Evolutionary conservation across 805 yeast genomes (phyloP).

Genomic region (Metschnikowia baotianmanensis): DNA sequence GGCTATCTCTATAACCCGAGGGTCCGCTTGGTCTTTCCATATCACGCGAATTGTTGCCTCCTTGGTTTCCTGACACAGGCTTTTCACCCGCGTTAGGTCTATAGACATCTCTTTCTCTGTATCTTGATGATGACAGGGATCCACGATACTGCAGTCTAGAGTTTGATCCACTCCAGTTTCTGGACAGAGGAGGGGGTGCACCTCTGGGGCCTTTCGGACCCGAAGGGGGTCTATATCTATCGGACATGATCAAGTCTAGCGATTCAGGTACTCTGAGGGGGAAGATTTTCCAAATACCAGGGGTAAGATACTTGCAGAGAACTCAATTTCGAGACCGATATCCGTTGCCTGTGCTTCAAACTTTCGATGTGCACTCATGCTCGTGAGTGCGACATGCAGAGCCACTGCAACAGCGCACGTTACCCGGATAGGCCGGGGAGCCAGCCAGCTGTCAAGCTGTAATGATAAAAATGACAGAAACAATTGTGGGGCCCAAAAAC

Average conservation of each 20-base stretch:
- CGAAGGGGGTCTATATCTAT: constrained; percentile 21
- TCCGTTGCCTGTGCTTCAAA: constrained; percentile 3
- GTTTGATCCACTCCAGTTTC: constrained; percentile 13
- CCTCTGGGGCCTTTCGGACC: constrained; percentile 20
- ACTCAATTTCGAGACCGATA: not conserved
- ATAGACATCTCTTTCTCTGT: constrained; percentile 19
- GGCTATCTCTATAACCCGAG: constrained; percentile 11
- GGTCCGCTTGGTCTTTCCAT: constrained; percentile 17
- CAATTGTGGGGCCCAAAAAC: no score
- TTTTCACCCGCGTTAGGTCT: constrained; percentile 13
- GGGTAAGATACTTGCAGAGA: not conserved
- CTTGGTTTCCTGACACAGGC: not conserved
- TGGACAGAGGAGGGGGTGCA: constrained; percentile 11
- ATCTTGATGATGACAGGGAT: constrained; percentile 9
- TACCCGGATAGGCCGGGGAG: constrained; percentile 7
- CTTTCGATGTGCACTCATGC: constrained; percentile 8
- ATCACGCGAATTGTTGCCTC: not conserved
- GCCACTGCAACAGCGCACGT: constrained; percentile 4
- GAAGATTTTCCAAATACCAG: not conserved
- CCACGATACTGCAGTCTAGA: constrained; percentile 11
- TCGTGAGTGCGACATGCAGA: constrained; percentile 13
- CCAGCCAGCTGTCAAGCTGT: constrained; percentile 1
- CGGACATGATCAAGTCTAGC: constrained; percentile 14
- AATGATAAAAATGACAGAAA: not conserved
- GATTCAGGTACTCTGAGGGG: not conserved